These are phyloP conservation scores for Diaporthe ilicicola DNA, from an alignment of 2,329 filamentous ascomycete species.

Conservation along the genomic window DNA sequence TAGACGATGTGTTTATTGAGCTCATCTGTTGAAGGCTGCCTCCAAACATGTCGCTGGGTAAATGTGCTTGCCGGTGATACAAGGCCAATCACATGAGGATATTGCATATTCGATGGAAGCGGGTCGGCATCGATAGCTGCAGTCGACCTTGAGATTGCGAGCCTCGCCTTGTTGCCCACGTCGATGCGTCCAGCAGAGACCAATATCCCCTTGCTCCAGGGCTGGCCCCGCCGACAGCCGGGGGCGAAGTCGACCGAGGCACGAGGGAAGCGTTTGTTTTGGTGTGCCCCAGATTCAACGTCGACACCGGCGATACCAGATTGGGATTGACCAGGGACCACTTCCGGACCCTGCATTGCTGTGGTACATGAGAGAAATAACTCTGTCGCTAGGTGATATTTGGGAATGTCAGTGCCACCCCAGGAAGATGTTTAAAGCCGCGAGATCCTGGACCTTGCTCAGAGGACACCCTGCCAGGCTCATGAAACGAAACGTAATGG, in stretches of 20 bases:
- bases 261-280: background rate
- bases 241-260: background rate
- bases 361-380: constrained; percentile 6
- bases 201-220: background rate
- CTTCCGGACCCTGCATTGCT: constrained; percentile 13
- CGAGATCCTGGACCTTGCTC: constrained; percentile 18
- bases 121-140: background rate
- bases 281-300: constrained; percentile 14
- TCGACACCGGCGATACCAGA: constrained; percentile 10
- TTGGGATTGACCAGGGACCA: constrained; percentile 21
- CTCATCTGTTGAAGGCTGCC: background rate
- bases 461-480: background rate
- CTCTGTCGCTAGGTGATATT: constrained; percentile 16
- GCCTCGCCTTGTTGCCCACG: background rate
- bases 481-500: constrained; percentile 23
- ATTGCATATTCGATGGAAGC: background rate
- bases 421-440: constrained; percentile 20
- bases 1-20: background rate
- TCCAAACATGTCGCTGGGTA: background rate
- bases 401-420: constrained; percentile 23
- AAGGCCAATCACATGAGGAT: background rate
- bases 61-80: background rate
- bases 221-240: background rate
- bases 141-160: constrained; percentile 12
- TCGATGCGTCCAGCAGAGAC: background rate